A percentile compares a stretch with the other conserved stretches of the same genome.
Evolutionary conservation across 2,329 filamentous ascomycete species (phyloP).

Genomic region (Purpureocillium lavendulum): DNA sequence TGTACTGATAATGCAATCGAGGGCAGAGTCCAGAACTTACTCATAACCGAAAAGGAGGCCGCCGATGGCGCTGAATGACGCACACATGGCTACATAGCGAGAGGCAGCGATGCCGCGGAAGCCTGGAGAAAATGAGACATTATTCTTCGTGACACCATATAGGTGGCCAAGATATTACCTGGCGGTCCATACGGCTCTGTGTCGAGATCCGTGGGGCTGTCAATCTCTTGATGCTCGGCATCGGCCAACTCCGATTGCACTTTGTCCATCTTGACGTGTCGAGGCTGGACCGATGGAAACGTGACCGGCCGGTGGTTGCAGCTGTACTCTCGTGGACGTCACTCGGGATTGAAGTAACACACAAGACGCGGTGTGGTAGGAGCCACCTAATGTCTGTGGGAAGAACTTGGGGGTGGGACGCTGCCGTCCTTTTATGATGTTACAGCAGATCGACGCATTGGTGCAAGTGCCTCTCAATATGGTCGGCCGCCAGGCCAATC

Average conservation of each 20-base stretch:
- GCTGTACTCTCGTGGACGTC: no score
- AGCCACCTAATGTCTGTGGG: no score
- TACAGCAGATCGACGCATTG: no score
- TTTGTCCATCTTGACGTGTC: conserved; percentile 7
- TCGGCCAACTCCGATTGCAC: conserved; percentile 6
- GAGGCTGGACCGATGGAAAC: no score
- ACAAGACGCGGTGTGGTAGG: no score
- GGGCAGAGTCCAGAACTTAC: conserved; percentile 1
- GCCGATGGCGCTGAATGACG: conserved; percentile 25
- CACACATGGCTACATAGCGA: conserved; percentile 23
- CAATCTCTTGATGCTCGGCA: conserved; percentile 13
- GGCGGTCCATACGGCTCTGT: conserved; percentile 15
- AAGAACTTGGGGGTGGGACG: no score
- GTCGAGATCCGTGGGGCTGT: conserved; percentile 7
- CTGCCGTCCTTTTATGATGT: no score
- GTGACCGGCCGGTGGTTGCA: no score
- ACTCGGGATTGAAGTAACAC: no score
- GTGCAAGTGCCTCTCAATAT: no score
- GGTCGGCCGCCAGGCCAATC: no score
- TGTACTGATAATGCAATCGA: background rate
- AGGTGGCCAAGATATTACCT: conserved; percentile 5
- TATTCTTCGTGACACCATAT: background rate
- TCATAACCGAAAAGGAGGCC: conserved; percentile 30
- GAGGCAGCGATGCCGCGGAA: conserved; percentile 21
- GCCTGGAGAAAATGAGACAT: conserved; percentile 9